Evolutionary conservation across 257 asterid genomes (phyloP).

Genomic region (Forsythia viridissima): DNA sequence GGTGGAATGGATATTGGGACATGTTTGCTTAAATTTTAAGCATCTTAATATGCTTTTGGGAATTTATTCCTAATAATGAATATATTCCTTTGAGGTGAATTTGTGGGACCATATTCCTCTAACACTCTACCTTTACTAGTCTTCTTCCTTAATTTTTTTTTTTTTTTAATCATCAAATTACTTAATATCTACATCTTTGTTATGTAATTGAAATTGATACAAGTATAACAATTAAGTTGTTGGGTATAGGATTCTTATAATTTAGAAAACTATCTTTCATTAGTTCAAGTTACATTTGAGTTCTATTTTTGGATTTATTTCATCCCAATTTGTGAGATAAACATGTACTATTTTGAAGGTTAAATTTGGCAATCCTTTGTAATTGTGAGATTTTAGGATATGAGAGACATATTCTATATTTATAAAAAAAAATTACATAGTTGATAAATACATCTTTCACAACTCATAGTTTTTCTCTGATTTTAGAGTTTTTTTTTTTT

Average conservation of each 20-base stretch:
- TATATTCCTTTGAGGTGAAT: constrained; percentile 57
- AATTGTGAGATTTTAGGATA: neutral
- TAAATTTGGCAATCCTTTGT: neutral
- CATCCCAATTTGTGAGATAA: neutral
- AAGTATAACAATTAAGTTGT: neutral
- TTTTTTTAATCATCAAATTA: neutral
- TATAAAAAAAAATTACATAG: neutral
- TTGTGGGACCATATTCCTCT: constrained; percentile 41
- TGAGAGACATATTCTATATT: too few relatives aligned
- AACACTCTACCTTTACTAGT: neutral
- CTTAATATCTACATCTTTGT: neutral
- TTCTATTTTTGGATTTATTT: neutral
- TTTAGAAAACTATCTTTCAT: neutral
- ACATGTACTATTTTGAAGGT: neutral
- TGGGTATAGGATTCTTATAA: neutral
- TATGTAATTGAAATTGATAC: neutral
- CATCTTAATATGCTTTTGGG: constrained; percentile 60
- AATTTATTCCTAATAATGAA: constrained; percentile 63
- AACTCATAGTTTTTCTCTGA: too few relatives aligned
- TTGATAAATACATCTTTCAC: too few relatives aligned
- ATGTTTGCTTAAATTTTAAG: constrained; percentile 70
- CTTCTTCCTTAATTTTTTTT: constrained; percentile 4
- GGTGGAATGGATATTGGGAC: constrained; percentile 37
- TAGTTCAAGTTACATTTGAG: neutral
- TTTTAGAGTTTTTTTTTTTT: too few relatives aligned